Percentiles rank a stretch among this genome's conserved stretches.
Conservation (phyloP, 169 alveolate species). For the Plasmodium yoelii region DNA sequence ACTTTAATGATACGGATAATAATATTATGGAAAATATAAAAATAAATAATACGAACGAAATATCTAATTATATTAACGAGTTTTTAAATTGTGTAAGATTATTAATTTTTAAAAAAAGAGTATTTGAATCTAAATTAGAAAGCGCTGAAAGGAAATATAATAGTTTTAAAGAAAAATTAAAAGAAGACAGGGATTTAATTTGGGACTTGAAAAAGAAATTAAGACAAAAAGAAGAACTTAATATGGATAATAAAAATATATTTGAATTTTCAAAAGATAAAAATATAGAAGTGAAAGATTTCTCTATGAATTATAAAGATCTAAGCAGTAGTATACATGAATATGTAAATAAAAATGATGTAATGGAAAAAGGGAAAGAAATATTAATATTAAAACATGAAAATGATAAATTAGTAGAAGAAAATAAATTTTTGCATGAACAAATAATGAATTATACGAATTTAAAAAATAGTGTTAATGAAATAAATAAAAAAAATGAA, state of each 20-base stretch:
- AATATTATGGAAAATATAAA: conserved; percentile 11
- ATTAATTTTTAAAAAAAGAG: conserved; percentile 44
- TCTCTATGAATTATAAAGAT: conserved; percentile 37
- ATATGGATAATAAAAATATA: not conserved
- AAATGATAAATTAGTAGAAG: conserved; percentile 63
- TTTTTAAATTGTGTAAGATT: conserved; percentile 50
- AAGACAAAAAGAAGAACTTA: conserved; percentile 52
- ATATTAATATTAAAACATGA: conserved; percentile 26
- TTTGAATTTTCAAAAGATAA: not conserved
- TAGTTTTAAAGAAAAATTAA: conserved; percentile 53
- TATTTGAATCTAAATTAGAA: conserved; percentile 58
- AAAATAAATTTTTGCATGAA: conserved; percentile 55
- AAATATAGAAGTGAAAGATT: not conserved
- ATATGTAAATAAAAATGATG: conserved; percentile 5
- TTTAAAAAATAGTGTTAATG: conserved; percentile 26
- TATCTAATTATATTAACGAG: conserved; percentile 42
- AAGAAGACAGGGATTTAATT: conserved; percentile 62
- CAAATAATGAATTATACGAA: conserved; percentile 33
- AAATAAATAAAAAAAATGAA: conserved; percentile 26
- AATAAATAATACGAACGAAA: conserved; percentile 26
- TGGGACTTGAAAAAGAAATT: conserved; percentile 59
- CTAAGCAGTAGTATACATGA: conserved; percentile 25
- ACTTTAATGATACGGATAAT: not conserved
- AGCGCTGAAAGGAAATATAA: conserved; percentile 49
- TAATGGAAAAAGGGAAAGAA: conserved; percentile 24